Percentiles rank a stretch among this genome's conserved stretches.
phyloP scores from a whole-genome alignment of 2,329 filamentous ascomycete species.

The Arthrobotrys sinensis region DNA sequence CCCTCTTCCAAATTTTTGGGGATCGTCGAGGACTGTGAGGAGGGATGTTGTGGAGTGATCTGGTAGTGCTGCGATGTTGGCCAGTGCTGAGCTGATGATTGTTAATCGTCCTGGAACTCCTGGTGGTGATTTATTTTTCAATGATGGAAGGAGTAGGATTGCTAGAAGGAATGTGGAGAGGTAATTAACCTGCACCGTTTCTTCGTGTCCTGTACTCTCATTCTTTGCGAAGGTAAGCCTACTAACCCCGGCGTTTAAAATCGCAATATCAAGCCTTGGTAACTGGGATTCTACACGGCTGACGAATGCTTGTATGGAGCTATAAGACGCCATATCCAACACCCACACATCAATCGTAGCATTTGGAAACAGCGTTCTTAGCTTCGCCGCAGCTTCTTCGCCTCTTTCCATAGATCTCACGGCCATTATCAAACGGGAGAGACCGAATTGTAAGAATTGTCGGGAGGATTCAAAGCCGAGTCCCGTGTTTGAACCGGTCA shows the following conservation, averaged over 20 bases:
- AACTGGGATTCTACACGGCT: conserved; percentile 66
- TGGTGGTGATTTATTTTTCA: conserved; percentile 61
- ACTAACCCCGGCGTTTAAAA: conserved; percentile 70
- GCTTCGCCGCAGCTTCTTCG: conserved; percentile 67
- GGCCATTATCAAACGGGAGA: conserved; percentile 70
- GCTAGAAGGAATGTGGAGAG: conserved; percentile 66
- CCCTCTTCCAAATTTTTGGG: conserved; percentile 12
- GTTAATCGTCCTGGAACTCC: conserved; percentile 61
- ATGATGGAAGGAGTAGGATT: conserved; percentile 65
- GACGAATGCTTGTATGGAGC: conserved; percentile 69
- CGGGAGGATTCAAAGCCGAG: conserved; percentile 70
- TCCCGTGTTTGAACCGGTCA: conserved; percentile 72
- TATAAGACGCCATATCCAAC: conserved; percentile 71
- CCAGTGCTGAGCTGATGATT: conserved; percentile 64
- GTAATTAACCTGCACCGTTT: conserved; percentile 65
- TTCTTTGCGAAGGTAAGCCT: conserved; percentile 60
- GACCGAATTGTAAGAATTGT: conserved; percentile 67
- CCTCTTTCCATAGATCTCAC: conserved; percentile 70
- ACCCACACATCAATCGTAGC: conserved; percentile 70
- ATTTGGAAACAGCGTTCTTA: conserved; percentile 66
- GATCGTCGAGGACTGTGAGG: conserved; percentile 29
- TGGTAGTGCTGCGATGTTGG: conserved; percentile 62
- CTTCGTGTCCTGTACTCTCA: conserved; percentile 42
- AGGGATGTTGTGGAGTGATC: conserved; percentile 62
- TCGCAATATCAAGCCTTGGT: conserved; percentile 68